Base-by-base conservation (phyloP, 768 basidiomycete genomes). In the Mrakia gelida region DNA sequence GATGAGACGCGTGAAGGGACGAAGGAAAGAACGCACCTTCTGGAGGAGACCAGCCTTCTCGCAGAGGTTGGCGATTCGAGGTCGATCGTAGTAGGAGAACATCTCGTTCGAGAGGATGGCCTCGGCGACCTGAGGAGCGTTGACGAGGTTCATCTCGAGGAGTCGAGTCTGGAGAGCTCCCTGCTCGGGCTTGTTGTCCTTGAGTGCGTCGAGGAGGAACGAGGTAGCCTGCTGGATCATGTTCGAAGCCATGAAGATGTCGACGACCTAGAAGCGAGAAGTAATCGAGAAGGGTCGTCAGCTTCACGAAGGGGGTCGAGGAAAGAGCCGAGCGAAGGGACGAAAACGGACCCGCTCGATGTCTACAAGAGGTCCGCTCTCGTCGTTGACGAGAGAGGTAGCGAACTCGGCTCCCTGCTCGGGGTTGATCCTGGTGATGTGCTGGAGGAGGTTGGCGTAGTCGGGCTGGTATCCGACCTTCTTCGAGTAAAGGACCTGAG, bases 211-310 rank as follows among this genome's bases (percentile, higher is more conserved):
- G 78, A 99, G 86, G 70, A 98, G 87, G 91, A 99, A 98, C 0
- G 94, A 95, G 0, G 97, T 99, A 8, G 97, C 97, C 28, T 95
- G 96, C 84, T 98, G 97, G 77, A 98, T 95, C 94, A 98, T 94
- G 86, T 98, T 98, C 84, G 97, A 95, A 0, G 92, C 92, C 94
- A 98, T 97, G 88, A 99, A 98, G 82, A 98, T 97, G 82, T 99
- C 97, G 79, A 98, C 95, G 75, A 98, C 92, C 90, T 92, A 75
- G 16, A 32, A 41, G 30, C 2, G 30, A 8, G 13, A n/a, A 41
- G 41, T 0, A 41, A 34, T n/a, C 38, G 38, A 75, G 34, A 30
- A 38, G 34, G 30, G n/a, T 26, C 6, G 71, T 23, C 34, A 62
- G 62, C 68, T 59, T 23, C 76, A 81, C 18, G 18, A 3, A 79